phyloP scores from a whole-genome alignment of 768 basidiomycete genomes.

The Amanita pseudoporphyria region DNA sequence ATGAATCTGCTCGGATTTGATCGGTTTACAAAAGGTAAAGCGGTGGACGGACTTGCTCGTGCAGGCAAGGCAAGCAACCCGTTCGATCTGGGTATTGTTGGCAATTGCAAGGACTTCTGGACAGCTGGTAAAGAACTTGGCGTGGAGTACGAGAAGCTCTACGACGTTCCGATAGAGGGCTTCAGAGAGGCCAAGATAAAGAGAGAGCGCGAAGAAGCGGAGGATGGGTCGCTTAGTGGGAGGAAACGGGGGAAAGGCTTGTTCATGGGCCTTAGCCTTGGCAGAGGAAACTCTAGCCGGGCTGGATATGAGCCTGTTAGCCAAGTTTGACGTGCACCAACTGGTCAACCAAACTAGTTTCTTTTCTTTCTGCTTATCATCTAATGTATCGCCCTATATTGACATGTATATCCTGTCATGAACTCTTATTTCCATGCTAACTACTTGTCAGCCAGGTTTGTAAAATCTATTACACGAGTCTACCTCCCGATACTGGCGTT shows the following conservation, averaged over 20 bases:
- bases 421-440: not conserved
- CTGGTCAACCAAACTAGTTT: not conserved
- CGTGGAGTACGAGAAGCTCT: slow-evolving; percentile 83
- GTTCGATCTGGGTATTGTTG: slow-evolving; percentile 73
- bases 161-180: slow-evolving; percentile 84
- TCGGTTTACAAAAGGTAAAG: slow-evolving; percentile 86
- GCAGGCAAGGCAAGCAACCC: slow-evolving; percentile 79
- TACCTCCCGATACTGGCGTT: too few species aligned
- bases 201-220: slow-evolving; percentile 43
- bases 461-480: too few species aligned
- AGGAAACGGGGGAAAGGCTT: slow-evolving; percentile 34
- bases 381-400: not conserved
- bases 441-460: not conserved
- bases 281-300: slow-evolving; percentile 38
- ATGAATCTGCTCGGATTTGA: slow-evolving; percentile 91
- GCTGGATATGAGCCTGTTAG: slow-evolving; percentile 60
- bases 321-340: slow-evolving; percentile 35
- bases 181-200: slow-evolving; percentile 64
- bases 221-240: slow-evolving; percentile 12
- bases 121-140: slow-evolving; percentile 73
- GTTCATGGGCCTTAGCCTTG: slow-evolving; percentile 47
- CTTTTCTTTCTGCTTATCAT: not conserved
- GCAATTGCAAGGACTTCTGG: slow-evolving; percentile 95
- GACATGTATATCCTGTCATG: not conserved
- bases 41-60: slow-evolving; percentile 75